Evolutionary conservation across 352 stramenopile genomes (phyloP).

Genomic region (Phytophthora ramorum): DNA sequence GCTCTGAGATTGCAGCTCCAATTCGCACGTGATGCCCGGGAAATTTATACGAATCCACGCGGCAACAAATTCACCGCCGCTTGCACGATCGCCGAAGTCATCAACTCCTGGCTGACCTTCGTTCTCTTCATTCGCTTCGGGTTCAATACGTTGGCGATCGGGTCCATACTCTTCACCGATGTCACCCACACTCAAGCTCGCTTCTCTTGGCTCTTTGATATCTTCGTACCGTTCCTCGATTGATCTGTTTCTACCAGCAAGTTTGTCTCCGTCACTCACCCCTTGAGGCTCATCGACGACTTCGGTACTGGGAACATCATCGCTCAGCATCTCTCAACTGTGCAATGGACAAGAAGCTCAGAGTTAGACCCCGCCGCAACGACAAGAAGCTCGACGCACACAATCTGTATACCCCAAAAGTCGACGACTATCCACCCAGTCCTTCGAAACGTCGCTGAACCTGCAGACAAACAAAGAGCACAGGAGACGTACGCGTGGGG

Average conservation of each 20-base stretch:
- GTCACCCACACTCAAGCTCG: neutral
- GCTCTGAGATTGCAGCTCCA: slow-evolving; percentile 21
- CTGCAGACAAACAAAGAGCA: slow-evolving; percentile 12
- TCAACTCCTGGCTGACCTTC: neutral
- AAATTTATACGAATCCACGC: slow-evolving; percentile 54
- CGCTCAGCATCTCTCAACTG: slow-evolving; percentile 1
- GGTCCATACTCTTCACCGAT: neutral
- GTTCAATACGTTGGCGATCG: neutral
- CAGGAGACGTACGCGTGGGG: neutral
- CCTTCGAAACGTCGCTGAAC: slow-evolving; percentile 28
- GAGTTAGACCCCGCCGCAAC: slow-evolving; percentile 2
- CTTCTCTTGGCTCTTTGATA: neutral
- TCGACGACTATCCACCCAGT: slow-evolving; percentile 1
- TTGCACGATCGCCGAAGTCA: neutral
- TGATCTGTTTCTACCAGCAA: neutral
- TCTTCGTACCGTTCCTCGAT: neutral
- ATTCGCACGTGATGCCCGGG: slow-evolving; percentile 25
- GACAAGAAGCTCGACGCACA: neutral
- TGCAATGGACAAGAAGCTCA: neutral
- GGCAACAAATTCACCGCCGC: slow-evolving; percentile 23
- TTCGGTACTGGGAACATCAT: neutral
- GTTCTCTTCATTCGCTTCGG: neutral
- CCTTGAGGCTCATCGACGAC: neutral
- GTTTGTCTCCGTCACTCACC: neutral
- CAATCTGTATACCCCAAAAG: neutral